Percentiles rank a stretch among this genome's conserved stretches.
Evolutionary conservation across 148 eudicot genomes (phyloP).

Genomic region (Pouteria glomerata): DNA sequence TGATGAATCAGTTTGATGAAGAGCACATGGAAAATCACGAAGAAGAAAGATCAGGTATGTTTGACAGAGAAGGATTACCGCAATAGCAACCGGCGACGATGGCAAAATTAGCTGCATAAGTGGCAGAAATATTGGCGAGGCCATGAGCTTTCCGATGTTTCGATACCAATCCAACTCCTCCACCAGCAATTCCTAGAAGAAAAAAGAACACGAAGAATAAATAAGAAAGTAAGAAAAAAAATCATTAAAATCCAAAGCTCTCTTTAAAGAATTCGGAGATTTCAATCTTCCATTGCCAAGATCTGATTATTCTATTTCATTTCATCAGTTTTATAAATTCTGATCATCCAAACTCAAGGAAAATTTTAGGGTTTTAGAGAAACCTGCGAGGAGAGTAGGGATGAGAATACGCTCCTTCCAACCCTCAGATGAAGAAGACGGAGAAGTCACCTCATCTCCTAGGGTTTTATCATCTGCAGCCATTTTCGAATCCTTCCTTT

Average conservation of each 20-base stretch:
- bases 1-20: too few species aligned
- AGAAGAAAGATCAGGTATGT: too few species aligned
- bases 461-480: conserved; percentile 18
- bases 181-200: conserved; percentile 63
- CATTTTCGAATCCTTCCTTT: background rate
- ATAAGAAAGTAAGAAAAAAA: too few species aligned
- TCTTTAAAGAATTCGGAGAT: background rate
- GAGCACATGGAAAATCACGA: background rate
- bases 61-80: conserved; percentile 37
- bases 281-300: background rate
- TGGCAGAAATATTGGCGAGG: conserved; percentile 56
- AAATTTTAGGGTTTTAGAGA: background rate
- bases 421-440: conserved; percentile 29
- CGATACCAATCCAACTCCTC: conserved; percentile 58
- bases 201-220: background rate
- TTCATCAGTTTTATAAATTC: too few species aligned
- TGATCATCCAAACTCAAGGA: too few species aligned
- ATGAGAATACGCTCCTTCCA: conserved; percentile 61
- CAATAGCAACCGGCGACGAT: conserved; percentile 76
- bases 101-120: conserved; percentile 85
- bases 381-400: conserved; percentile 73
- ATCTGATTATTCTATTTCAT: background rate
- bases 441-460: conserved; percentile 5
- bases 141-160: conserved; percentile 71
- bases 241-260: too few species aligned